phyloP scores from a whole-genome alignment of 2,329 filamentous ascomycete species.

The Ophiostoma tasmaniense region DNA sequence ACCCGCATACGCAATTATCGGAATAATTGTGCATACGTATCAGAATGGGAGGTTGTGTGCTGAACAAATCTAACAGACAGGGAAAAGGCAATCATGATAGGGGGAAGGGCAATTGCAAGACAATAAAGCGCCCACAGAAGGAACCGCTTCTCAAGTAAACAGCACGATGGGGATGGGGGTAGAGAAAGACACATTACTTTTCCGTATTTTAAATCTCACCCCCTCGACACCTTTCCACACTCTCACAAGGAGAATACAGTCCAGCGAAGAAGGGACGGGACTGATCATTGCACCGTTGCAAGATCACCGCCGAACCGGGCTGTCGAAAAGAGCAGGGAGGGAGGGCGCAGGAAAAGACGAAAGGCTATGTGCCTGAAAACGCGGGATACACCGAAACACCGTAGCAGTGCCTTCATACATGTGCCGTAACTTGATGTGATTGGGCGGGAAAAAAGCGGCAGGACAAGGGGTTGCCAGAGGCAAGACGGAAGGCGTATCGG shows the following conservation, averaged over 20 bases:
- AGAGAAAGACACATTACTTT: slow-evolving; percentile 13
- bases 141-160: background rate
- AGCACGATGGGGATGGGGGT: background rate
- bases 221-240: background rate
- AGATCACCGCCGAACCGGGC: slow-evolving; percentile 6
- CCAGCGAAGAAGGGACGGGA: background rate
- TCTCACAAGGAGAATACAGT: background rate
- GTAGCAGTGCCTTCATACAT: background rate
- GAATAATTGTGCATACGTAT: background rate
- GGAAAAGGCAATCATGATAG: background rate
- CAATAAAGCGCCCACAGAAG: background rate
- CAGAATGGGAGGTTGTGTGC: background rate
- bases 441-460: no score
- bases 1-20: background rate
- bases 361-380: background rate
- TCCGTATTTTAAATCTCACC: background rate
- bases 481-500: background rate
- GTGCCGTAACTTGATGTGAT: background rate
- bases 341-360: background rate
- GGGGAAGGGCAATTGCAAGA: background rate
- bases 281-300: slow-evolving; percentile 2
- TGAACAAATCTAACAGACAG: background rate
- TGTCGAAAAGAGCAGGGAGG: background rate
- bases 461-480: no score
- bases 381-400: background rate